A percentile compares a stretch with the other conserved stretches of the same genome.
These are phyloP conservation scores for Apiotrichum domesticum DNA, from an alignment of 1,284 basidiomycete genomes.

Conservation along the genomic window DNA sequence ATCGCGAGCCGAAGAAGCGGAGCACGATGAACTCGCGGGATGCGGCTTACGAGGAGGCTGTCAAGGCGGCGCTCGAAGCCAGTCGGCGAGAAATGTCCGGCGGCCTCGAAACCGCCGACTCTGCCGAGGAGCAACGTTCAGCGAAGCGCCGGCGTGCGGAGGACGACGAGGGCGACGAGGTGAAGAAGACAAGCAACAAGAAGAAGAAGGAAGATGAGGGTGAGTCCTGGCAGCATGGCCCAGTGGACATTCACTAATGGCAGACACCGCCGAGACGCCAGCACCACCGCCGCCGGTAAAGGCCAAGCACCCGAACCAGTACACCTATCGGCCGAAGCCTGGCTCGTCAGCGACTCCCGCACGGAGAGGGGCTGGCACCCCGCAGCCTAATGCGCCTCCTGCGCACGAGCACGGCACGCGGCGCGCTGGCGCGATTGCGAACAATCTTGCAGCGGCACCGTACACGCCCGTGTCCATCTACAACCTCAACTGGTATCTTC, in stretches of 20 bases:
- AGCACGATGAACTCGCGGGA: slow-evolving; percentile 98
- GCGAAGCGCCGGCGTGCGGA: slow-evolving; percentile 19
- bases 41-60: slow-evolving; percentile 83
- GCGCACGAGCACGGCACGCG: slow-evolving; percentile 42
- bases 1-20: slow-evolving; percentile 59
- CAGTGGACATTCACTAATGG: not conserved
- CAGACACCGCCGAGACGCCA: slow-evolving; percentile 6
- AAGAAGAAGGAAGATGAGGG: slow-evolving; percentile 41
- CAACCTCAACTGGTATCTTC: slow-evolving; percentile 69
- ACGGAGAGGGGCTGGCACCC: slow-evolving; percentile 2
- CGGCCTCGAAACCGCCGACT: slow-evolving; percentile 19
- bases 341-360: slow-evolving; percentile 21
- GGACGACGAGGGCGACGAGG: slow-evolving; percentile 26
- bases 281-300: slow-evolving; percentile 20
- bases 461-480: slow-evolving; percentile 29
- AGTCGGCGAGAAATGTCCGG: slow-evolving; percentile 30
- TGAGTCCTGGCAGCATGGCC: slow-evolving; percentile 13
- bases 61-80: slow-evolving; percentile 54
- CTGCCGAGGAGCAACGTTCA: slow-evolving; percentile 42
- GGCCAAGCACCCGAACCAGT: slow-evolving; percentile 54
- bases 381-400: slow-evolving; percentile 23
- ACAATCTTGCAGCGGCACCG: slow-evolving; percentile 26
- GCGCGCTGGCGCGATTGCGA: slow-evolving; percentile 41
- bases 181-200: slow-evolving; percentile 22
- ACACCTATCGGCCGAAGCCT: slow-evolving; percentile 54